Percentiles rank a stretch among this genome's conserved stretches.
Evolutionary conservation across 768 basidiomycete species (phyloP).

Genomic region (Dentipellis sp.): DNA sequence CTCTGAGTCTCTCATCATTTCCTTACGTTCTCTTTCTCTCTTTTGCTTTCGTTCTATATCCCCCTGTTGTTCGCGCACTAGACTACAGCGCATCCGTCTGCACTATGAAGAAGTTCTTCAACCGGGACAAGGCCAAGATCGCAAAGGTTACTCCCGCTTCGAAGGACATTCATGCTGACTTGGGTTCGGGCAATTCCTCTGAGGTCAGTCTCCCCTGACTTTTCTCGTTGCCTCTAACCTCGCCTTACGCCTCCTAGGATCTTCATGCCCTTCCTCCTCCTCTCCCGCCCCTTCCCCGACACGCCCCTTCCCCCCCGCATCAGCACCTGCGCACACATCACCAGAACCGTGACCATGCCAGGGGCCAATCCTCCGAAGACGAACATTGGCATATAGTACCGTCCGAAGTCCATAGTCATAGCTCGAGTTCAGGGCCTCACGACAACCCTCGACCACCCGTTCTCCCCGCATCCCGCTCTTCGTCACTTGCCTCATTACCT

Average conservation of each 20-base stretch:
- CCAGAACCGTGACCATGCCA: constrained; percentile 14
- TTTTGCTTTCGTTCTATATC: neutral
- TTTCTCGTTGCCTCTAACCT: neutral
- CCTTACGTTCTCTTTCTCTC: neutral
- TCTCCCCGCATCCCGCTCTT: constrained; percentile 34
- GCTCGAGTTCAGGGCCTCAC: constrained; percentile 7
- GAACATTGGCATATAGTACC: constrained; percentile 36
- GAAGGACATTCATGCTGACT: constrained; percentile 20
- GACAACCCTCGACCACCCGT: constrained; percentile 14
- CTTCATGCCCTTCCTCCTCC: neutral
- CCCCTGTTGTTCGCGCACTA: neutral
- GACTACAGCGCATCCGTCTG: neutral
- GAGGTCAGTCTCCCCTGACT: constrained; percentile 12
- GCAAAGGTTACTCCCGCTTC: constrained; percentile 20
- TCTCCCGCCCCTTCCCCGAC: constrained; percentile 3
- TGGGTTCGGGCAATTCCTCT: constrained; percentile 20
- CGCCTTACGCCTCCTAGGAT: neutral
- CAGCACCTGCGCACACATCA: constrained; percentile 8
- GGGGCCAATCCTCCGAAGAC: constrained; percentile 26
- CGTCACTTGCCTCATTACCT: constrained; percentile 41
- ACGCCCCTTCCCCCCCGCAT: constrained; percentile 1
- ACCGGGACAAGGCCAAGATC: constrained; percentile 37
- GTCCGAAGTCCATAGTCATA: constrained; percentile 12
- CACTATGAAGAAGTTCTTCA: constrained; percentile 54
- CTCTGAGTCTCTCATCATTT: neutral